Percentiles rank a stretch among this genome's conserved stretches.
phyloP scores from a whole-genome alignment of 805 yeast genomes.

The Spathaspora boniae region DNA sequence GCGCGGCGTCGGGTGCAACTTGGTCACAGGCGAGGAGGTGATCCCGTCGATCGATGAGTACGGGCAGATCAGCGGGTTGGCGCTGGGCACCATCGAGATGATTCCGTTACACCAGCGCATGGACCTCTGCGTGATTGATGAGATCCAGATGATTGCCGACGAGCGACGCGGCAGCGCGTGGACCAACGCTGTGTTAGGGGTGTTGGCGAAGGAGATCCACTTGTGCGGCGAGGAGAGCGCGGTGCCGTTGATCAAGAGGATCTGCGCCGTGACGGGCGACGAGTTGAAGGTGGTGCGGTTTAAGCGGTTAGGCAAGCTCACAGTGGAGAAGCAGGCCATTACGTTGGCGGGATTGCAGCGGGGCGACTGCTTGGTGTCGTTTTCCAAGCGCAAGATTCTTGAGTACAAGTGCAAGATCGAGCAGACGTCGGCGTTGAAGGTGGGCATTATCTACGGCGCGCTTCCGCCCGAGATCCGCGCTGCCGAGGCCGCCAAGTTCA shows the following conservation, averaged over 20 bases:
- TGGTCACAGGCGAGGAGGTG: conserved; percentile 95
- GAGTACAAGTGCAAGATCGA: conserved; percentile 70
- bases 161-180: conserved; percentile 84
- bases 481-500: conserved; percentile 76
- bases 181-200: conserved; percentile 89
- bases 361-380: conserved; percentile 91
- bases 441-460: conserved; percentile 92
- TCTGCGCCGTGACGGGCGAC: conserved; percentile 76
- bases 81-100: conserved; percentile 95
- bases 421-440: conserved; percentile 53
- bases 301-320: conserved; percentile 69
- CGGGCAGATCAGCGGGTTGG: conserved; percentile 71
- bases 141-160: conserved; percentile 92
- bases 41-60: conserved; percentile 61
- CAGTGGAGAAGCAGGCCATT: conserved; percentile 41
- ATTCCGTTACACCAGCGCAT: conserved; percentile 60
- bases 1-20: conserved; percentile 69
- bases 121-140: conserved; percentile 92
- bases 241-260: conserved; percentile 58
- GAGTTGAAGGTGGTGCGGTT: conserved; percentile 67
- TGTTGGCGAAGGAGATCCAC: conserved; percentile 79
- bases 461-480: conserved; percentile 93
- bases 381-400: conserved; percentile 71
- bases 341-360: conserved; percentile 41
- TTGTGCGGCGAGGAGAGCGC: conserved; percentile 91